Percentiles rank a stretch among this genome's conserved stretches.
Evolutionary conservation across 441 rosid genomes (phyloP).

Genomic region (Raphanus hybrid): DNA sequence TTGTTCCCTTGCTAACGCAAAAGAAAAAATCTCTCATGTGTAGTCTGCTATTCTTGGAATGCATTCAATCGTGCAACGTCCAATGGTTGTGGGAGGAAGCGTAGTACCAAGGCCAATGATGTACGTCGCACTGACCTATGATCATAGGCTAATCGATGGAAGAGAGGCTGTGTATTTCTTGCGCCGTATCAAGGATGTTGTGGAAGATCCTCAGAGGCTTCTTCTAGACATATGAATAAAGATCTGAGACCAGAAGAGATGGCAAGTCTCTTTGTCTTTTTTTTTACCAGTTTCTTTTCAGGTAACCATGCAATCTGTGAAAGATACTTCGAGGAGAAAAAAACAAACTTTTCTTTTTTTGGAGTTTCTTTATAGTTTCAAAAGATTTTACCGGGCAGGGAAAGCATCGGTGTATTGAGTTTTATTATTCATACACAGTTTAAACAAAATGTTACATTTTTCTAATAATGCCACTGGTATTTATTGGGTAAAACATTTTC

Average conservation of each 20-base stretch:
- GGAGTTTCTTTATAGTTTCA: constrained; percentile 30
- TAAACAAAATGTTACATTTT: constrained; percentile 29
- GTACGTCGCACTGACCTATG: constrained; percentile 95
- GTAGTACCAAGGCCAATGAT: constrained; percentile 94
- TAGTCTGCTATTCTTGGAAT: constrained; percentile 98
- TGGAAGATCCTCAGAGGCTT: constrained; percentile 94
- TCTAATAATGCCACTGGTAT: constrained; percentile 40
- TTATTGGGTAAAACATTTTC: constrained; percentile 4
- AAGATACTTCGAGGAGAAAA: constrained; percentile 25
- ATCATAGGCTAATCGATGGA: constrained; percentile 96
- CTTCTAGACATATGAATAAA: constrained; percentile 75
- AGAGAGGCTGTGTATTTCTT: constrained; percentile 99
- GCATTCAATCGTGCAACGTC: constrained; percentile 94
- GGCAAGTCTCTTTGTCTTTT: constrained; percentile 11
- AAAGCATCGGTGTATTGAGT: constrained; percentile 36
- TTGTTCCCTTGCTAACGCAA: background rate
- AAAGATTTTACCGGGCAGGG: constrained; percentile 39
- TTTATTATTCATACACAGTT: constrained; percentile 24
- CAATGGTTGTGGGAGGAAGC: constrained; percentile 90
- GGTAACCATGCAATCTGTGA: constrained; percentile 28
- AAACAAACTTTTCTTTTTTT: background rate
- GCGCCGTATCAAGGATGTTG: constrained; percentile 97
- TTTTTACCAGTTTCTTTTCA: constrained; percentile 35
- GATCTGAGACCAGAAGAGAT: constrained; percentile 10
- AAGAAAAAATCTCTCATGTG: constrained; percentile 23